Percentiles rank a stretch among this genome's conserved stretches.
phyloP scores from a whole-genome alignment of 164 flowering plant species.

The Piper longum region DNA sequence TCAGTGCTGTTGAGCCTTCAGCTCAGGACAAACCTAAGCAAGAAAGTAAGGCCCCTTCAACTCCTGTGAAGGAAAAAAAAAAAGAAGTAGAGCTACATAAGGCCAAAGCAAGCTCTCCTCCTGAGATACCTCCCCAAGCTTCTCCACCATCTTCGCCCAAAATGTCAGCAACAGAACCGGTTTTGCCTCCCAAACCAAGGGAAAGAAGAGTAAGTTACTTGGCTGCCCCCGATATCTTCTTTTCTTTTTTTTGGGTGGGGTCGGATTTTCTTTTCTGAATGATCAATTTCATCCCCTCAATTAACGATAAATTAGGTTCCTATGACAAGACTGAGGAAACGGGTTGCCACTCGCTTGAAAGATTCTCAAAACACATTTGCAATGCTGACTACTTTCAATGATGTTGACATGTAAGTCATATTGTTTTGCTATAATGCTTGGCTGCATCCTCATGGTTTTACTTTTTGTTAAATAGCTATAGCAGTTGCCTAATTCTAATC shows the following conservation, averaged over 20 bases:
- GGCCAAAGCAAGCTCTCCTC: slow-evolving; percentile 28
- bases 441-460: not conserved
- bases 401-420: slow-evolving; percentile 13
- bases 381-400: slow-evolving; percentile 15
- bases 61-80: slow-evolving; percentile 10
- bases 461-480: too few species aligned
- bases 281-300: too few species aligned
- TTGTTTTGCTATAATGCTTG: not conserved
- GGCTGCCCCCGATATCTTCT: not conserved
- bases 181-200: slow-evolving; percentile 94
- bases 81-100: slow-evolving; percentile 29
- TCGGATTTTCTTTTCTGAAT: too few species aligned
- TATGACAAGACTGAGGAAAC: slow-evolving; percentile 15
- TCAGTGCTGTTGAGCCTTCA: slow-evolving; percentile 48
- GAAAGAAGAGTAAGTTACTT: slow-evolving; percentile 68
- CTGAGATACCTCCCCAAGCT: slow-evolving; percentile 40
- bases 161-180: slow-evolving; percentile 60
- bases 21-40: slow-evolving; percentile 22
- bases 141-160: slow-evolving; percentile 32
- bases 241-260: not conserved
- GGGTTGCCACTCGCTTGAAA: slow-evolving; percentile 15
- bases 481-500: not conserved
- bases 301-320: slow-evolving; percentile 8
- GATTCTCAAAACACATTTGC: slow-evolving; percentile 16
- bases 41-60: slow-evolving; percentile 23